phyloP scores from a whole-genome alignment of 2,329 filamentous ascomycete species.

The Calonectria leucothoes region DNA sequence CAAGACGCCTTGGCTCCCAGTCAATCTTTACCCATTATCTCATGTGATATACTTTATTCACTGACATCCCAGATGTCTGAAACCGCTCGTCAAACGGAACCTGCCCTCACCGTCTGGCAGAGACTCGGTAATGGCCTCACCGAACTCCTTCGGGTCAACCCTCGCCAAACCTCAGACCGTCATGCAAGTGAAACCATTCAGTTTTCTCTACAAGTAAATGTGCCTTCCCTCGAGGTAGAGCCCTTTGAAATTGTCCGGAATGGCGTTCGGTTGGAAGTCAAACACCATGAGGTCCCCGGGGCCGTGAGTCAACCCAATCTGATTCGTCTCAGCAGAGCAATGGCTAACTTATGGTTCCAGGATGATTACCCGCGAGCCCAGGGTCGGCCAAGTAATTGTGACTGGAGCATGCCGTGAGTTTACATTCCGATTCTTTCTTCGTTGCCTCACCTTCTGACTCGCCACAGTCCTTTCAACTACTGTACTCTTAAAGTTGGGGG shows the following conservation, averaged over 20 bases:
- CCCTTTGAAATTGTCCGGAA: neutral
- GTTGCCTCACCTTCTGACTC: neutral
- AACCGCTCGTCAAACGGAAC: neutral
- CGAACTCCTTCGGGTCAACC: neutral
- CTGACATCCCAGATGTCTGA: neutral
- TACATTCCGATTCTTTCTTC: neutral
- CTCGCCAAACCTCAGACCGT: no score
- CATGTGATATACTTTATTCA: neutral
- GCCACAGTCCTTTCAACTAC: neutral
- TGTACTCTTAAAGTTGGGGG: neutral
- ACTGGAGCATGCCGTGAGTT: neutral
- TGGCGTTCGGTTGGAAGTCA: neutral
- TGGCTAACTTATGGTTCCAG: neutral
- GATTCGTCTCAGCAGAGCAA: neutral
- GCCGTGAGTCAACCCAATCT: neutral
- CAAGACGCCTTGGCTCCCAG: neutral
- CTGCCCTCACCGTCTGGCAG: neutral
- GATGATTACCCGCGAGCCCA: neutral
- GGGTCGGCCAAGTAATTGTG: neutral
- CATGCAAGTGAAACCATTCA: neutral
- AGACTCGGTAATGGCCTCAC: neutral
- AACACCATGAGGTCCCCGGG: neutral
- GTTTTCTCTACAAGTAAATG: neutral
- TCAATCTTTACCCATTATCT: neutral
- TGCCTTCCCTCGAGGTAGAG: neutral